Conservation (phyloP, 2,329 filamentous ascomycete species). For the Botrytis pseudocinerea region DNA sequence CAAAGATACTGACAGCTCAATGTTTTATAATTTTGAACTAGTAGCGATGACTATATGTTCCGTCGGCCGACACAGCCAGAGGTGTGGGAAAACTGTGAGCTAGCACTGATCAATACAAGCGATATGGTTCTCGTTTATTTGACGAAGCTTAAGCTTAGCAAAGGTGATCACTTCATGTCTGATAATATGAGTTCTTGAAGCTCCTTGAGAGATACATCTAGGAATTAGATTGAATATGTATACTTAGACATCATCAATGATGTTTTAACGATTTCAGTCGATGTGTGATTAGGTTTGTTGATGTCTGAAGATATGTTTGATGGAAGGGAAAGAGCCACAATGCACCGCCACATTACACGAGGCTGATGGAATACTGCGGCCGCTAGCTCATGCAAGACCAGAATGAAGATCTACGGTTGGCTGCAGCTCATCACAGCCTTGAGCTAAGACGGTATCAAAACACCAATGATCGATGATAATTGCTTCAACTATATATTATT, state of each 20-base stretch:
- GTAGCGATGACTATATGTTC: background rate
- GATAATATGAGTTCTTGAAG: background rate
- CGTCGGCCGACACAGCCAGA: background rate
- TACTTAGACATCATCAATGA: background rate
- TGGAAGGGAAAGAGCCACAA: background rate
- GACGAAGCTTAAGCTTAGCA: background rate
- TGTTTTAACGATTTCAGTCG: too few relatives aligned
- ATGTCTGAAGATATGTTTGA: background rate
- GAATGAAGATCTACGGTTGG: background rate
- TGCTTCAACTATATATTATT: background rate
- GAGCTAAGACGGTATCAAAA: background rate
- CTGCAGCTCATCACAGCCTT: constrained; percentile 1
- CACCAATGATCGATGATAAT: background rate
- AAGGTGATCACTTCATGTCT: background rate
- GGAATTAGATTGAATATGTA: background rate
- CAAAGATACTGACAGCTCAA: background rate
- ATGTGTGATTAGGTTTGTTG: too few relatives aligned
- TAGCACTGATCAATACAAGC: background rate
- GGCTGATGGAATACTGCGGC: background rate
- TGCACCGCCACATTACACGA: background rate
- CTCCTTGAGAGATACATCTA: background rate
- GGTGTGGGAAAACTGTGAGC: background rate
- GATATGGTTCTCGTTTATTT: background rate
- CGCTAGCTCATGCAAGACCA: background rate
- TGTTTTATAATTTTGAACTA: background rate